Evolutionary conservation across 352 stramenopile genomes (phyloP), one percentile per base, ranked within the genome.

Genomic region (Globisporangium uncinulatum): DNA sequence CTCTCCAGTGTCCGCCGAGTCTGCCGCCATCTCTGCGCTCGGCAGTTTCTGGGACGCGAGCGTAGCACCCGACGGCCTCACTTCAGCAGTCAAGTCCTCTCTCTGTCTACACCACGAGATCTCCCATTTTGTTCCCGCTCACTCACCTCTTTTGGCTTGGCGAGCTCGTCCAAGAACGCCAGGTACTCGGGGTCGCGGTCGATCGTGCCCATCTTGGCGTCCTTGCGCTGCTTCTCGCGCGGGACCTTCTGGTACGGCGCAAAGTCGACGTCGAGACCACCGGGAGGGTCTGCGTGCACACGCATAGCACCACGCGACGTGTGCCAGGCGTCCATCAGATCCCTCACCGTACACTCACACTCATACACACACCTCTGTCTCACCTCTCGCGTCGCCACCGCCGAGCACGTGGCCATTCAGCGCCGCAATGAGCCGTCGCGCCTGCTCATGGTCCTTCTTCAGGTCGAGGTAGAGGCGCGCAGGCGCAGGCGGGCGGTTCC

Each of bases 221-320:
- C 84, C 45, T 87, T 89, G 61, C 81, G 79, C 59, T 79, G 71
- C 51, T 92, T 94, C 51, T 94, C 82, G 14, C 82, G 75, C 31
- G 82, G 75, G 24, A 94, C 70, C 61, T 90, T 91, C 65, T 92
- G 82, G 59, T 86, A 91, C 45, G 79, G 84, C 20, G 84, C 80
- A 43, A 92, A 81, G 19, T 84, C 82, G 24, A 88, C 82, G 11
- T 87, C 72, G 56, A 94, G 54, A 17, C 51, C 45, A 39, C 56
- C 50, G 4, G 29, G 47, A 6, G 48, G 10, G 44, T 61, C 63
- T 57, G 15, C 50, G 11, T 17, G 29, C 10, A 54, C 43, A n/a
- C n/a, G n/a, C 7, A 2, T 8, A 13, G 19, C 29, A 11, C n/a
- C 17, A 32, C 24, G n/a, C 34, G 32, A 31, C n/a, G 19, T n/a